phyloP scores from a whole-genome alignment of 2,329 filamentous ascomycete genomes.

The Apiospora kogelbergensis region DNA sequence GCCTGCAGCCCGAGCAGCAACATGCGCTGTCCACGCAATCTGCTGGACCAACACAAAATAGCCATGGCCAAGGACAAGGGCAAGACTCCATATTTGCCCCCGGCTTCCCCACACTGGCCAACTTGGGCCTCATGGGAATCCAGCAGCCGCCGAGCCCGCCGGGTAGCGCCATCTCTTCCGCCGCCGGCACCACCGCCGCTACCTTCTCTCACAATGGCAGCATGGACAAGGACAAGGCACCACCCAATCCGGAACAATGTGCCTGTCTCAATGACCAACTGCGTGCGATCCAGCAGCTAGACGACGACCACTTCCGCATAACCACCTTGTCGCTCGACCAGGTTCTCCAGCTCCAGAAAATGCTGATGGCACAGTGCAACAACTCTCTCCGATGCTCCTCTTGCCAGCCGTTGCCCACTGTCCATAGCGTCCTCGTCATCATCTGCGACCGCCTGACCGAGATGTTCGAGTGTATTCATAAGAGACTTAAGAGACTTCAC shows the following conservation, averaged over 20 bases:
- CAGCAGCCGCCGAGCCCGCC: background rate
- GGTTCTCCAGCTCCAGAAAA: slow-evolving; percentile 31
- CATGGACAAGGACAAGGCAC: background rate
- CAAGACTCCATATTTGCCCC: background rate
- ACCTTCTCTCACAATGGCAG: background rate
- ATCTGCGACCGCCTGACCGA: slow-evolving; percentile 29
- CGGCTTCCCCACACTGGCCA: background rate
- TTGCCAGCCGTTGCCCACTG: slow-evolving; percentile 17
- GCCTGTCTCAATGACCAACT: slow-evolving; percentile 24
- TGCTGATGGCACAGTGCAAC: slow-evolving; percentile 28
- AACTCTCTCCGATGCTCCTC: slow-evolving; percentile 24
- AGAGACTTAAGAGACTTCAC: slow-evolving; percentile 18
- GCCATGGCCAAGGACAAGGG: background rate
- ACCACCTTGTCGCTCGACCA: slow-evolving; percentile 27
- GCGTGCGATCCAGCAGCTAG: slow-evolving; percentile 27
- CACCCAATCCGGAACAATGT: slow-evolving; percentile 18
- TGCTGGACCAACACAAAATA: background rate
- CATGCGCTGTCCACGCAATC: background rate
- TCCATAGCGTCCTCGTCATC: slow-evolving; percentile 26
- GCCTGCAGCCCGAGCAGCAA: background rate
- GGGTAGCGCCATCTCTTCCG: background rate
- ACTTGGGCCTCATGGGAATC: background rate
- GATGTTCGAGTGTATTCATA: slow-evolving; percentile 29
- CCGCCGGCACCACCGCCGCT: background rate
- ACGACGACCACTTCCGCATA: slow-evolving; percentile 30